These are phyloP conservation scores for Rhodomyrtus psidioides DNA, from an alignment of 441 rosid species.

Conservation along the genomic window DNA sequence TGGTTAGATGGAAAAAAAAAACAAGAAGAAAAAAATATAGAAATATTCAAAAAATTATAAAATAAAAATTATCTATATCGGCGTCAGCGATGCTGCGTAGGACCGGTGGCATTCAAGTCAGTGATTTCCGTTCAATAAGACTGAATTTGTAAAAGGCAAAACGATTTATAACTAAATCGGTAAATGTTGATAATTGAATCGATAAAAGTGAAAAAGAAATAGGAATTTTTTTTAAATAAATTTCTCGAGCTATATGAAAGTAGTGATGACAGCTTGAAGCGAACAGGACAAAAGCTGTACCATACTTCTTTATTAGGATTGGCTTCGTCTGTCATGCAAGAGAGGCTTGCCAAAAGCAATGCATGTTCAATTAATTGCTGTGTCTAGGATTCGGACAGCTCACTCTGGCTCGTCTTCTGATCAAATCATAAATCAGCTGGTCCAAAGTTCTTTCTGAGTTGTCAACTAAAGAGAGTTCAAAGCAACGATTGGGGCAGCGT, in stretches of 20 bases:
- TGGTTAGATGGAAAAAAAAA: no score
- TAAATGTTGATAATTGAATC: no score
- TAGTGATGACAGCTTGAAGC: neutral
- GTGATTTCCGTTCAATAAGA: no score
- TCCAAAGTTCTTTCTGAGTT: neutral
- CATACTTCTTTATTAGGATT: neutral
- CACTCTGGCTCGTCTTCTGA: neutral
- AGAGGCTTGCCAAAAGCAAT: neutral
- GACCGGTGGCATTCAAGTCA: no score
- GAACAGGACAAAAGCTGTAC: neutral
- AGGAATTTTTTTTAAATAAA: no score
- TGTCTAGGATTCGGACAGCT: neutral
- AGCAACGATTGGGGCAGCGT: neutral
- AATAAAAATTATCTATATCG: no score
- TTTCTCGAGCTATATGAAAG: neutral
- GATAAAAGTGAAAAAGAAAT: no score
- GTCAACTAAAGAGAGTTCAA: neutral
- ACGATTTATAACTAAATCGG: no score
- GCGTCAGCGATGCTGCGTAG: fast-evolving
- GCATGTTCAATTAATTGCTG: neutral
- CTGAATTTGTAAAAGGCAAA: no score
- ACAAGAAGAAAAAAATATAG: no score
- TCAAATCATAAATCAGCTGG: neutral
- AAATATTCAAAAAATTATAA: no score
- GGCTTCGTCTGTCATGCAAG: neutral